Percentiles rank a stretch among this genome's conserved stretches.
phyloP scores from a whole-genome alignment of 1,284 basidiomycete genomes.

The Porodaedalea pini region DNA sequence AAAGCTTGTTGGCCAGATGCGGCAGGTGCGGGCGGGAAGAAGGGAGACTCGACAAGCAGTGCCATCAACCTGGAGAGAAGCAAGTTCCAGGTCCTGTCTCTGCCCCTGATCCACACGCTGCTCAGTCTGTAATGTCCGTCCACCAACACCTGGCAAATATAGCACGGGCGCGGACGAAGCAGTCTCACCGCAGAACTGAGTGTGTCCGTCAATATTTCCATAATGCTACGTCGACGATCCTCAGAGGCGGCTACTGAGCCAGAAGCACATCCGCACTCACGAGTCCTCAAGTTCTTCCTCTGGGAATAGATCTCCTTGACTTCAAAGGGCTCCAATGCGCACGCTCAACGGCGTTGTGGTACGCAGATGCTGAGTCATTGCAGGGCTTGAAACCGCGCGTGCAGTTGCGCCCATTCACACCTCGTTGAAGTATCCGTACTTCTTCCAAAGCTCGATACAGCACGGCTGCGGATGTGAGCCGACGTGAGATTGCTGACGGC shows the following conservation, averaged over 20 bases:
- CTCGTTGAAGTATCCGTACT: no score
- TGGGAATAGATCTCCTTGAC: background rate
- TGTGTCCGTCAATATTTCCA: background rate
- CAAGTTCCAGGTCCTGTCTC: background rate
- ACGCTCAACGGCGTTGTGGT: no score
- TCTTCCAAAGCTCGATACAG: no score
- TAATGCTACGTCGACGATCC: background rate
- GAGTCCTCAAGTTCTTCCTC: background rate
- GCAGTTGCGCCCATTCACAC: no score
- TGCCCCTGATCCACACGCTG: conserved; percentile 8
- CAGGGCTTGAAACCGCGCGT: no score
- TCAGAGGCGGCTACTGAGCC: background rate
- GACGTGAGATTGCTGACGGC: no score
- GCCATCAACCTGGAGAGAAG: background rate
- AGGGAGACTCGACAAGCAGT: conserved; percentile 6
- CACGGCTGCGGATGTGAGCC: no score
- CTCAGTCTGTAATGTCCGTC: background rate
- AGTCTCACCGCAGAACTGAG: no score
- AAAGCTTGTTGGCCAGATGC: conserved; percentile 11
- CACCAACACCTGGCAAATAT: background rate
- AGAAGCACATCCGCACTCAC: background rate
- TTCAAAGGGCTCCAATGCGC: no score
- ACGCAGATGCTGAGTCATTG: no score
- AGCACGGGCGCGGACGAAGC: no score
- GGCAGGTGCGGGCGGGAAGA: conserved; percentile 5